phyloP scores from a whole-genome alignment of 129 eudicot genomes.

The Calendula officinalis region DNA sequence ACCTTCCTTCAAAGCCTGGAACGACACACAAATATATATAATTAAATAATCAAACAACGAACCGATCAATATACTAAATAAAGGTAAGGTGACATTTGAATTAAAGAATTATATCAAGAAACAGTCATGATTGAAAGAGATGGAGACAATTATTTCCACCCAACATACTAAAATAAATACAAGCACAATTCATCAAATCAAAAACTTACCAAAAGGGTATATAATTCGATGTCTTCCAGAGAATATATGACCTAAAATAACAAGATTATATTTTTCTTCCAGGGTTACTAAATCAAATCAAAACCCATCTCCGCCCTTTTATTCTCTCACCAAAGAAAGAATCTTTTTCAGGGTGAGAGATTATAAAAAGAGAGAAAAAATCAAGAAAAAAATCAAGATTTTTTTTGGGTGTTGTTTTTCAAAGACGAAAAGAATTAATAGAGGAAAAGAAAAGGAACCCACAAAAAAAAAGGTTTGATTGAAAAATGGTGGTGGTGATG shows the following conservation, averaged over 20 bases:
- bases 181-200: slow-evolving; percentile 30
- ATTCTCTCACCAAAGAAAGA: slow-evolving; percentile 29
- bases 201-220: slow-evolving; percentile 33
- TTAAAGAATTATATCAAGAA: slow-evolving; percentile 15
- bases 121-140: slow-evolving; percentile 34
- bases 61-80: slow-evolving; percentile 14
- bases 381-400: too few species aligned
- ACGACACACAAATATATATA: slow-evolving; percentile 19
- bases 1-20: slow-evolving; percentile 33
- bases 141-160: slow-evolving; percentile 32
- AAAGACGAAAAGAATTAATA: slow-evolving; percentile 25
- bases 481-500: background rate
- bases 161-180: slow-evolving; percentile 23
- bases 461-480: slow-evolving; percentile 18
- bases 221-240: slow-evolving; percentile 25
- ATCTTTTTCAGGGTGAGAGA: slow-evolving; percentile 25
- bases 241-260: slow-evolving; percentile 23
- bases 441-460: slow-evolving; percentile 23
- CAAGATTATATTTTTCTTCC: background rate
- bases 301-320: slow-evolving; percentile 14
- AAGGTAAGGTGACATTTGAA: slow-evolving; percentile 13
- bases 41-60: background rate
- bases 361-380: background rate
- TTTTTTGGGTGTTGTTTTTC: slow-evolving; percentile 16
- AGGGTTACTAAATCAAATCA: slow-evolving; percentile 18